Conservation (phyloP, 257 asterid species). For the Ilex asprella region DNA sequence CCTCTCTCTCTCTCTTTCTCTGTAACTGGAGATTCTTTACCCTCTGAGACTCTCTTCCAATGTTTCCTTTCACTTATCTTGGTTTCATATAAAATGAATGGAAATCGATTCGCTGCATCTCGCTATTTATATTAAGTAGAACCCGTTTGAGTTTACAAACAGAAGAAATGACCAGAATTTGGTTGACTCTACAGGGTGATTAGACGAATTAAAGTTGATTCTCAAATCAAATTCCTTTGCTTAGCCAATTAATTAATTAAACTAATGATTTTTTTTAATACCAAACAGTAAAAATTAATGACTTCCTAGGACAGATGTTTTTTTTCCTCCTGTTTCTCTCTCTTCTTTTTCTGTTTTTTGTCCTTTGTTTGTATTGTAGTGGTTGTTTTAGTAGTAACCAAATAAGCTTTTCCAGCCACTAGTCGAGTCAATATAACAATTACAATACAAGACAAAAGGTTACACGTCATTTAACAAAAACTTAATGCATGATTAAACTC, state of each 20-base stretch:
- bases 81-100: constrained; percentile 38
- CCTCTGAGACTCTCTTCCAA: constrained; percentile 2
- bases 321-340: not conserved
- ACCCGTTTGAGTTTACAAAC: constrained; percentile 3
- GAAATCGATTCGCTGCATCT: constrained; percentile 38
- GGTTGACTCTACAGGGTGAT: constrained; percentile 66
- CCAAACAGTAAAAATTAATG: too few relatives aligned
- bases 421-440: constrained; percentile 46
- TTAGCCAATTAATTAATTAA: not conserved
- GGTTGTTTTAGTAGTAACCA: constrained; percentile 29
- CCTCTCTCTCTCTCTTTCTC: constrained; percentile 1
- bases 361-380: constrained; percentile 1
- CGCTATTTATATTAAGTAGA: constrained; percentile 30
- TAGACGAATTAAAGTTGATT: constrained; percentile 39
- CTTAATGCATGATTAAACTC: not conserved
- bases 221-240: constrained; percentile 29
- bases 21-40: not conserved
- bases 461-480: constrained; percentile 35
- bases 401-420: constrained; percentile 17
- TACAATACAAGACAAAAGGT: constrained; percentile 46
- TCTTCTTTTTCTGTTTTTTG: constrained; percentile 6
- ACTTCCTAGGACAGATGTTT: too few relatives aligned
- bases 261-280: too few relatives aligned
- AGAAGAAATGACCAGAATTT: constrained; percentile 31
- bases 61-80: constrained; percentile 6